A percentile compares a stretch with the other conserved stretches of the same genome.
These are phyloP conservation scores for Eryngium alpinum DNA, from an alignment of 140 eudicot genomes.

Conservation along the genomic window DNA sequence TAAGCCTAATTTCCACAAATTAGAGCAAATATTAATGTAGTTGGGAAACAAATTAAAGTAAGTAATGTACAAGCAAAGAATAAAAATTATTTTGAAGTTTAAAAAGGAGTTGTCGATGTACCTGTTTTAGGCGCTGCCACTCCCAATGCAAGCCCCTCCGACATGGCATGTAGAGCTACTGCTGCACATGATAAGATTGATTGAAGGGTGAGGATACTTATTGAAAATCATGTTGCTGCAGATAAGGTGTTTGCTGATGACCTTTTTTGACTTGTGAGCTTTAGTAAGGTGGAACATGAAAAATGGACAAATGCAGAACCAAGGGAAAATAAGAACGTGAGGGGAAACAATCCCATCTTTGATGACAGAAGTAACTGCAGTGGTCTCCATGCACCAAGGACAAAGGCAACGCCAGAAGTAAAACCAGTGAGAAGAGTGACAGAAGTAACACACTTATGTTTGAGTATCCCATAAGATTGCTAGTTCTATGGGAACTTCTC, in stretches of 20 bases:
- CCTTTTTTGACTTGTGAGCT: conserved; percentile 40
- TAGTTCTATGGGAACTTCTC: too few species aligned
- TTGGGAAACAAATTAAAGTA: too few species aligned
- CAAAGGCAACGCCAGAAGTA: conserved; percentile 79
- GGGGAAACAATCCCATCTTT: conserved; percentile 53
- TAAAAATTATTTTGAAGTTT: too few species aligned
- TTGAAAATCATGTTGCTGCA: conserved; percentile 30
- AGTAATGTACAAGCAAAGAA: too few species aligned
- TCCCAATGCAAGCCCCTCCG: conserved; percentile 88
- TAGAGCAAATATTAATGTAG: too few species aligned
- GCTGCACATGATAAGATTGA: conserved; percentile 63
- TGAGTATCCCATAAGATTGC: too few species aligned
- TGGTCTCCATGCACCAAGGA: conserved; percentile 90
- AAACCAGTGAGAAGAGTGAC: conserved; percentile 68
- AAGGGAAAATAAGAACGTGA: conserved; percentile 39
- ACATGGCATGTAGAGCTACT: conserved; percentile 72
- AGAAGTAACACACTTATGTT: too few species aligned
- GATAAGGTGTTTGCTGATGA: conserved; percentile 55
- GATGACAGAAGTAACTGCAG: conserved; percentile 63
- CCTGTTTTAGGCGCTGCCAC: conserved; percentile 98
- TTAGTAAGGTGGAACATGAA: conserved; percentile 34
- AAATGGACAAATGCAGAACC: conserved; percentile 57
- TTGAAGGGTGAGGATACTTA: conserved; percentile 63
- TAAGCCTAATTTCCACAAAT: too few species aligned
- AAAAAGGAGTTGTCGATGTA: too few species aligned